A percentile compares a stretch with the other conserved stretches of the same genome.
These are phyloP conservation scores for Pochonia chlamydosporia DNA, from an alignment of 2,329 filamentous ascomycete genomes.

Conservation along the genomic window DNA sequence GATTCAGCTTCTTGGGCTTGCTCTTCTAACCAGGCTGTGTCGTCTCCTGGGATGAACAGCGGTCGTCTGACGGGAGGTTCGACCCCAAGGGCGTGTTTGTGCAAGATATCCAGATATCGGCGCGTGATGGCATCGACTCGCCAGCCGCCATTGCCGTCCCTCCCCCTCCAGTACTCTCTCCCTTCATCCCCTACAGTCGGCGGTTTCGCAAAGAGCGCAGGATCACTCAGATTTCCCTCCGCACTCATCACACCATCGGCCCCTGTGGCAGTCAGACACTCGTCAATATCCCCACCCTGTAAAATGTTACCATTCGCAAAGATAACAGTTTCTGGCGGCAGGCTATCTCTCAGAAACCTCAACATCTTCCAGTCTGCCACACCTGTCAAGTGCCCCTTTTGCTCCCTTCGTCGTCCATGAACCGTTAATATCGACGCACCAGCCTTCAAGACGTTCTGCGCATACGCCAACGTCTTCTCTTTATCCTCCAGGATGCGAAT, in stretches of 20 bases:
- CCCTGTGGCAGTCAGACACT: constrained; percentile 75
- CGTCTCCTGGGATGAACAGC: constrained; percentile 64
- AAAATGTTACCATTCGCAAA: constrained; percentile 97
- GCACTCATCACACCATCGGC: constrained; percentile 94
- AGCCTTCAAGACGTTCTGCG: constrained; percentile 76
- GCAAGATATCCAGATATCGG: constrained; percentile 85
- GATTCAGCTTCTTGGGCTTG: constrained; percentile 17
- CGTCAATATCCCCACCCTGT: constrained; percentile 68
- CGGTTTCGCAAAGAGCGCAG: constrained; percentile 70
- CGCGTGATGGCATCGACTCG: constrained; percentile 82
- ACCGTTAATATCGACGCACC: constrained; percentile 92
- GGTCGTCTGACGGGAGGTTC: constrained; percentile 62
- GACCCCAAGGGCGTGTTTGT: constrained; percentile 65
- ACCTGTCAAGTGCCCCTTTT: constrained; percentile 94
- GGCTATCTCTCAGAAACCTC: constrained; percentile 70
- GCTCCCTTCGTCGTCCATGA: constrained; percentile 80
- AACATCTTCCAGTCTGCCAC: constrained; percentile 89
- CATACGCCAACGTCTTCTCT: constrained; percentile 84
- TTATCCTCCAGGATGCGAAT: constrained; percentile 83
- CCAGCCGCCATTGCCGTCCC: constrained; percentile 75
- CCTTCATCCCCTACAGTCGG: constrained; percentile 60
- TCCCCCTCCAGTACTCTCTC: constrained; percentile 81
- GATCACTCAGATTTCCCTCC: constrained; percentile 90
- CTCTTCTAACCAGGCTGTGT: constrained; percentile 39
- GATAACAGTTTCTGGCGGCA: constrained; percentile 83